Base-by-base conservation (phyloP, 1,284 basidiomycete species). In the Microbotryum saponariae region DNA sequence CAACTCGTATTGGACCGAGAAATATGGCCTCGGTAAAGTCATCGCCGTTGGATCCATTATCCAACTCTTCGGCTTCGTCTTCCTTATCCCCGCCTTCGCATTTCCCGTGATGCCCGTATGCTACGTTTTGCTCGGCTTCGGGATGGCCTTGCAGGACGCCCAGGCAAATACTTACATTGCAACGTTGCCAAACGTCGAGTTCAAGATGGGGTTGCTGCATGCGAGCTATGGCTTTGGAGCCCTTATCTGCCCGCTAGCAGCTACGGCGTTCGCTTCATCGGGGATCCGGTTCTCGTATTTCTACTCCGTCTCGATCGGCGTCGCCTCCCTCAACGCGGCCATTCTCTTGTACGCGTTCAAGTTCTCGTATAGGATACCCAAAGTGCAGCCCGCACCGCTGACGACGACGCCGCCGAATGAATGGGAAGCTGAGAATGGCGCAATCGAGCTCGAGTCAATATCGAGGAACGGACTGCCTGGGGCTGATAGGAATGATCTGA, bases 101-200 rank as follows among this genome's bases (percentile, higher is more conserved):
- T 69, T 69, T 37, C 58, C 58, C 1, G 55, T 52, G 8, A 58
- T 65, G 21, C 67, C 67, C 6, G 50, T 65, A n/a, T 48, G 56
- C 48, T 67, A 65, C 54, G 59, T 58, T 12, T 3, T 67, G 37
- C 50, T 59, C 10, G 67, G 67, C 6, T 61, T 57, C 23, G 60
- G 67, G 2, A 59, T 69, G 56, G 61, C 65, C 0, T 33, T 64
- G 0, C 67, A 68, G n/a, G 63, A 67, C 37, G 59, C 63, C 0
- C 46, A 52, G 33, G 65, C 67, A 2, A 69, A 69, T 44, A 58
- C 60, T 4, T 69, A 51, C 54, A 48, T 69, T 25, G 63, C 65
- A 0, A 51, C 50, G 0, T 50, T 65, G 0, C 63, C 65, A 0
- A 58, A 60, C 21, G 44, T 61, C 1, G 67, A 69, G 20, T 51